Evolutionary conservation across 768 basidiomycete genomes (phyloP).

Genomic region (Leccinum arenicola): DNA sequence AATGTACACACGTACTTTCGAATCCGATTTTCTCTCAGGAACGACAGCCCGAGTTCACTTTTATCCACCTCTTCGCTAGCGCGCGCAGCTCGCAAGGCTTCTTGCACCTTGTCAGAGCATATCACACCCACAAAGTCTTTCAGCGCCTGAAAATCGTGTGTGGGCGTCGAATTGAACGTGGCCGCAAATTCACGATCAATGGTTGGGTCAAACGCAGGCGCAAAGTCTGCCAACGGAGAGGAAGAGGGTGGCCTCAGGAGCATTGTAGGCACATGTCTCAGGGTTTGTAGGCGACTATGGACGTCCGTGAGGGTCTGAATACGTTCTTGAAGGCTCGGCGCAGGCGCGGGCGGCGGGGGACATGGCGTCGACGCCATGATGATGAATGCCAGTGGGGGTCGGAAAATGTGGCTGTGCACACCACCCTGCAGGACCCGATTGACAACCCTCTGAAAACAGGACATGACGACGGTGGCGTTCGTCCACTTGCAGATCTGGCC

Average conservation of each 20-base stretch:
- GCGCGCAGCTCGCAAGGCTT: constrained; percentile 52
- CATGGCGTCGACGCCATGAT: constrained; percentile 10
- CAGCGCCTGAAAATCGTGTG: constrained; percentile 45
- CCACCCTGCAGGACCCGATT: neutral
- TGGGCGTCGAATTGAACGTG: constrained; percentile 28
- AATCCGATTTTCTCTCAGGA: constrained; percentile 51
- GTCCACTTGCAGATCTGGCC: neutral
- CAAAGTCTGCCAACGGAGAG: constrained; percentile 23
- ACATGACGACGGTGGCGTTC: constrained; percentile 8
- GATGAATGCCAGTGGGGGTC: neutral
- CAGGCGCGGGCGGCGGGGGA: neutral
- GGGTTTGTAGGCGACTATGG: constrained; percentile 39
- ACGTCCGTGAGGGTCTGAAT: constrained; percentile 48
- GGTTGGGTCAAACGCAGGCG: constrained; percentile 26
- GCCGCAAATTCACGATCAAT: constrained; percentile 29
- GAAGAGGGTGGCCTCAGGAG: constrained; percentile 40
- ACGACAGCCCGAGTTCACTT: constrained; percentile 43
- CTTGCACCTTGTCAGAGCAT: constrained; percentile 52
- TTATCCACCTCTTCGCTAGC: constrained; percentile 54
- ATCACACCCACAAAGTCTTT: constrained; percentile 47
- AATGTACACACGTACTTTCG: constrained; percentile 44
- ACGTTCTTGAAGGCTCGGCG: constrained; percentile 37
- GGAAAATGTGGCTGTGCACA: constrained; percentile 19
- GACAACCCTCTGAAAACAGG: neutral
- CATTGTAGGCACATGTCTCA: constrained; percentile 45